These are phyloP conservation scores for Taphrina communis DNA, from an alignment of 1,139 yeast genomes.

Conservation along the genomic window DNA sequence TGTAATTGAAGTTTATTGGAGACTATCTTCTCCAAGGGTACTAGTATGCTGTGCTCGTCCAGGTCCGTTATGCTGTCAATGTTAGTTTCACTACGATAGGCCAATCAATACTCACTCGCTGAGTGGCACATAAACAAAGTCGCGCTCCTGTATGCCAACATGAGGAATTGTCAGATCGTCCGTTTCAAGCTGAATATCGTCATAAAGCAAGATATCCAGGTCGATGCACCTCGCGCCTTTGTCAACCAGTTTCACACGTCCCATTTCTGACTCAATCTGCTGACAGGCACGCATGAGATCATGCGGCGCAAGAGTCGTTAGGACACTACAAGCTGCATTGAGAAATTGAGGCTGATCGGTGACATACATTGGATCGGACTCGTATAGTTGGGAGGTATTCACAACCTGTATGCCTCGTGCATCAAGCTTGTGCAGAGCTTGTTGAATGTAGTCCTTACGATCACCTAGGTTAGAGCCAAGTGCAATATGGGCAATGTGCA, in stretches of 20 bases:
- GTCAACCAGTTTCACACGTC: slow-evolving; percentile 76
- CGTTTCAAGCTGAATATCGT: slow-evolving; percentile 59
- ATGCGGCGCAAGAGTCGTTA: slow-evolving; percentile 64
- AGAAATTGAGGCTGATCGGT: slow-evolving; percentile 79
- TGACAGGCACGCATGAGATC: slow-evolving; percentile 68
- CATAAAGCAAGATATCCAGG: slow-evolving; percentile 80
- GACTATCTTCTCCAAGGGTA: slow-evolving; percentile 15
- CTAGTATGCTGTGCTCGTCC: slow-evolving; percentile 15
- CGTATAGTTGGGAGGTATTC: slow-evolving; percentile 76
- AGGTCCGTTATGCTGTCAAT: slow-evolving; percentile 17
- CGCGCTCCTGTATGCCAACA: slow-evolving; percentile 81
- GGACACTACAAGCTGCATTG: slow-evolving; percentile 65
- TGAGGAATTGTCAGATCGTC: slow-evolving; percentile 73
- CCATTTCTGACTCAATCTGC: slow-evolving; percentile 70
- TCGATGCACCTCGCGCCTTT: slow-evolving; percentile 94
- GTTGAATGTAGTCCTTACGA: slow-evolving; percentile 64
- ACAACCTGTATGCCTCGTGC: slow-evolving; percentile 57
- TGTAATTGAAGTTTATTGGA: slow-evolving; percentile 2
- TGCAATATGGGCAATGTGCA: slow-evolving; percentile 65
- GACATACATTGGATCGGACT: slow-evolving; percentile 91
- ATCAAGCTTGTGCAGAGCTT: slow-evolving; percentile 63
- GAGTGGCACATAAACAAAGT: slow-evolving; percentile 87
- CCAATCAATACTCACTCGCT: slow-evolving; percentile 59
- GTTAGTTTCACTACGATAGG: not conserved
- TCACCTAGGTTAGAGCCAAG: slow-evolving; percentile 89